Evolutionary conservation across 2,329 filamentous ascomycete species (phyloP), one percentile per base, ranked within the genome.

Genomic region (Colletotrichum sp.): DNA sequence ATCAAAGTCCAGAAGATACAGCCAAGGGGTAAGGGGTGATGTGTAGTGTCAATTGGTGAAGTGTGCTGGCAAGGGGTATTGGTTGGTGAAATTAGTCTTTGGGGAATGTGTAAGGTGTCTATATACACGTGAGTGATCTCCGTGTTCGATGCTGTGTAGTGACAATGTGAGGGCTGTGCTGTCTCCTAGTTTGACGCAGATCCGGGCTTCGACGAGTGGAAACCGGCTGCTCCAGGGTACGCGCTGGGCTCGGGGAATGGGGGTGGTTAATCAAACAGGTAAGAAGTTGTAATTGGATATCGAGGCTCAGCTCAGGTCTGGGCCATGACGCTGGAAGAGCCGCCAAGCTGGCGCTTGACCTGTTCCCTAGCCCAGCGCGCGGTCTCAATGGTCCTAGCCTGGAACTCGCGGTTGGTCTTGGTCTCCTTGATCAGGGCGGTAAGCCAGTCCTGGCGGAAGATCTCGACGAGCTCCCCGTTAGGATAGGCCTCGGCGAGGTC

Each of bases 311-410:
- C 73, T 84, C 80, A 90, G 78, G 86, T 86, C 80, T 90, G 87
- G 71, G 87, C 84, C 89, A 92, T 91, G 80, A 90, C 87, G 70
- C 84, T 87, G 80, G 82, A 84, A 66, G 84, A 82, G 78, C 91
- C 91, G 75, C 90, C 90, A 68, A 93, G 87, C 86, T 99, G 97
- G 81, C 95, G 94, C 91, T 98, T 99, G 85, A 99, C 96, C 85
- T 98, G 96, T 87, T 99, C 97, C 77, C 96, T 94, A 78, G 97
- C 96, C 97, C 97, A 99, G 81, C 96, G 94, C 83, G 97, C 97
- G 63, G 97, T 99, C 79, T 98, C 95, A 79, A 97, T 93, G 5
- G 97, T 99, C 78, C 96, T 94, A 32, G 91, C 83, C 80, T 93
- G 91, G 88, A 95, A 98, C 63, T 99, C 96, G 80, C 95, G 93